Base-by-base conservation (phyloP, 495 filamentous ascomycete genomes). In the Xylaria cubensis region DNA sequence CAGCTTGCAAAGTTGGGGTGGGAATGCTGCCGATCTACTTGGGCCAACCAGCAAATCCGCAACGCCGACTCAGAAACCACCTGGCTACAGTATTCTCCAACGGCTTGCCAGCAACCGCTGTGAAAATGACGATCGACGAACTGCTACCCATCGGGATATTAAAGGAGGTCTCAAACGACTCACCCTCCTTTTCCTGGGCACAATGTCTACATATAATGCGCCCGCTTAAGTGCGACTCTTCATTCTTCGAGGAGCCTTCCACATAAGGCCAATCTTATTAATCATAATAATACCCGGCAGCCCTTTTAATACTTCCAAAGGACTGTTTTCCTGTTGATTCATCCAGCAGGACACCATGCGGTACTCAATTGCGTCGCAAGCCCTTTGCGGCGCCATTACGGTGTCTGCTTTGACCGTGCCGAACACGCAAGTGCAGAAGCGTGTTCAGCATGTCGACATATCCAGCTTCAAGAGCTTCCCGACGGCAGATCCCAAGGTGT, bases 341-440 rank as follows among this genome's bases (percentile, higher is more conserved):
- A 64, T 64, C 61, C 39, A 13, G n/a, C 61, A 44, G n/a, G 53
- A 32, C 73, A 72, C 56, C 8, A 80, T 80, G 78, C 72, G 74
- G 17, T 79, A 74, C 67, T 69, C 73, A 21, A 61, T 76, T 48
- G 63, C 73, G 51, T 71, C 74, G 21, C 74, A 76, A 26, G 75
- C 73, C 70, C 70, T 80, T 55, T 74, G 71, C 70, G 77, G 78
- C 75, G 75, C 73, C 61, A 70, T 74, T 34, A 74, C 75, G 71
- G 78, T 79, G 10, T 73, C 78, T 4, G 78, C 78, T 17, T 4
- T 77, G 53, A 44, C 74, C 0, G 69, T 76, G 21, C 75, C 63
- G 5, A 39, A 51, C 48, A 46, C 34, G 21, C 50, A 53, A 13
- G 48, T 71, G 61, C 70, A 73, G 51, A 80, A 76, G 69, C 70